A percentile compares a stretch with the other conserved stretches of the same genome.
Evolutionary conservation across 352 stramenopile genomes (phyloP).

Genomic region (Globisporangium lucens): DNA sequence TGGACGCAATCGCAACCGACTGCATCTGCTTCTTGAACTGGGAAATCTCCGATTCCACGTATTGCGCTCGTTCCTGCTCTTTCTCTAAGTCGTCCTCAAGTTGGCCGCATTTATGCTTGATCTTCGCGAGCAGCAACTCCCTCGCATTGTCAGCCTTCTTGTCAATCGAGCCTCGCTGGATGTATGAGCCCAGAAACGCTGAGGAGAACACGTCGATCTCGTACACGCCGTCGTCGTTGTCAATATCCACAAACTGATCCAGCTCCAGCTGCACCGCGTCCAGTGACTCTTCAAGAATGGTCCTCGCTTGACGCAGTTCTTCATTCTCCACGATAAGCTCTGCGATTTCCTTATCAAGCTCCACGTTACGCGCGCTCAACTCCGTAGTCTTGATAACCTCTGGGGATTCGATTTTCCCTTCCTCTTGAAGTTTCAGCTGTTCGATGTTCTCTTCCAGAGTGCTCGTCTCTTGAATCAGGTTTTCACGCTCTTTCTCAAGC

Average conservation of each 20-base stretch:
- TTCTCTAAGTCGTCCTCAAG: conserved; percentile 60
- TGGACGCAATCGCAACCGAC: conserved; percentile 55
- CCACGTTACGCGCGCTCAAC: conserved; percentile 42
- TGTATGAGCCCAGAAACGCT: conserved; percentile 54
- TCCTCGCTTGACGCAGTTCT: conserved; percentile 42
- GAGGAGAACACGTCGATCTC: conserved; percentile 72
- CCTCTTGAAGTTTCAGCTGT: conserved; percentile 53
- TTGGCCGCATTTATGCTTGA: conserved; percentile 47
- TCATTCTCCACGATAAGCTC: conserved; percentile 77
- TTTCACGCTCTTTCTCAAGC: conserved; percentile 60
- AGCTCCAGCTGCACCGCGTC: conserved; percentile 63
- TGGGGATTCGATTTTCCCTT: conserved; percentile 55
- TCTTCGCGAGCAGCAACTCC: conserved; percentile 54
- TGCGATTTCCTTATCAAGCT: conserved; percentile 67
- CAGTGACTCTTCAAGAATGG: conserved; percentile 51
- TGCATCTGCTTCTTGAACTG: conserved; percentile 69
- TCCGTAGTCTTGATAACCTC: conserved; percentile 61
- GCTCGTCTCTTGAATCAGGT: conserved; percentile 49
- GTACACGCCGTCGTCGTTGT: conserved; percentile 37
- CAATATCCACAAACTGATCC: conserved; percentile 58
- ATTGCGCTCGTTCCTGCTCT: conserved; percentile 49
- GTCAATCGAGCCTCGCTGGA: conserved; percentile 65
- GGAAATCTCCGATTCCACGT: conserved; percentile 58
- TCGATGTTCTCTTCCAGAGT: conserved; percentile 56
- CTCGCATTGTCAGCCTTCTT: conserved; percentile 52